phyloP scores from a whole-genome alignment of 1,139 yeast species.

The Pichia kudriavzevii region DNA sequence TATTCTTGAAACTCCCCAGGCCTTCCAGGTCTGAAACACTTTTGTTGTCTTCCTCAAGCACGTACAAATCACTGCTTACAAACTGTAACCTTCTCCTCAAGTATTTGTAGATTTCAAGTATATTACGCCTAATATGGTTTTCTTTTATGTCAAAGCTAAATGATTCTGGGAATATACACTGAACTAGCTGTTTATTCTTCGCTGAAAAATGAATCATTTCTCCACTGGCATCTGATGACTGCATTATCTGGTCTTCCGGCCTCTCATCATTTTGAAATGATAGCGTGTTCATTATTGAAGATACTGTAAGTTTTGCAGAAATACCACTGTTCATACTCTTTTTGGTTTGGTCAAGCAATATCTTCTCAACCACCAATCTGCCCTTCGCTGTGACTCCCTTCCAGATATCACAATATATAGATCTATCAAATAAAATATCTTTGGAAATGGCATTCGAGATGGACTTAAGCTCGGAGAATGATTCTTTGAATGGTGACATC shows the following conservation, averaged over 20 bases:
- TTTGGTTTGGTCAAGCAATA: conserved; percentile 6
- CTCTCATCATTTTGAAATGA: conserved; percentile 12
- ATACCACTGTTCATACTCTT: background rate
- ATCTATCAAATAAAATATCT: conserved; percentile 29
- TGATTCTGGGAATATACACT: conserved; percentile 42
- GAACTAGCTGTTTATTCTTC: conserved; percentile 59
- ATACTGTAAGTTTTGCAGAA: conserved; percentile 2
- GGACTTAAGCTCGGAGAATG: conserved; percentile 67
- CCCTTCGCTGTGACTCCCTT: conserved; percentile 23
- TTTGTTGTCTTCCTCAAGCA: background rate
- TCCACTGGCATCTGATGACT: too few relatives aligned
- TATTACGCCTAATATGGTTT: conserved; percentile 24
- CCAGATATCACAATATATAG: conserved; percentile 25
- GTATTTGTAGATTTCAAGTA: conserved; percentile 37
- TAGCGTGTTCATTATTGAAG: conserved; percentile 11
- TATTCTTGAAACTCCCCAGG: conserved; percentile 1
- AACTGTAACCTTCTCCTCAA: conserved; percentile 28
- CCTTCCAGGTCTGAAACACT: background rate
- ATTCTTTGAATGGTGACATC: conserved; percentile 74
- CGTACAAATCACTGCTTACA: conserved; percentile 1
- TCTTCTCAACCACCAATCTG: conserved; percentile 8
- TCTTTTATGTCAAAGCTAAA: conserved; percentile 27
- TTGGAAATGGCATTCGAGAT: conserved; percentile 47
- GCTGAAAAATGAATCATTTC: conserved; percentile 56
- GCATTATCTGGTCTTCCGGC: background rate